phyloP scores from a whole-genome alignment of 345 rosid genomes.

The Isatis tinctoria region DNA sequence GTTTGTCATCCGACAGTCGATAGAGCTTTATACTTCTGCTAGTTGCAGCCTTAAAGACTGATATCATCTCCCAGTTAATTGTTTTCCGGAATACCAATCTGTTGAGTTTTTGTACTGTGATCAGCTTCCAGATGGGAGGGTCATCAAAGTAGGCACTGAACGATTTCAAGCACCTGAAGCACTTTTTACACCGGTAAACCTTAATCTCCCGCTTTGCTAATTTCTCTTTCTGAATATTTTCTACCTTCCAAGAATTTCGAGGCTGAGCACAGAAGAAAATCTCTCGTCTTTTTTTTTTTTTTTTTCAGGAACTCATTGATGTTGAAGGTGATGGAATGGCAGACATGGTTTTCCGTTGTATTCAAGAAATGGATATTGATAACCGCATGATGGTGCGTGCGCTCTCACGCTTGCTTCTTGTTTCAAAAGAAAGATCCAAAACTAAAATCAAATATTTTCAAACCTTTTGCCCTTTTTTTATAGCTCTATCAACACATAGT shows the following conservation, averaged over 20 bases:
- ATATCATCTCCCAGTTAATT: background rate
- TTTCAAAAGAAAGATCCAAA: background rate
- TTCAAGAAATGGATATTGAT: slow-evolving; percentile 99
- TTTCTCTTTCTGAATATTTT: background rate
- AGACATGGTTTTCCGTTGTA: slow-evolving; percentile 98
- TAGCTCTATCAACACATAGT: slow-evolving; percentile 99
- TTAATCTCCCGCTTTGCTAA: background rate
- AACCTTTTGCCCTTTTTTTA: slow-evolving; percentile 5
- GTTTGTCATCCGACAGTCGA: background rate
- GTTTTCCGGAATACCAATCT: background rate
- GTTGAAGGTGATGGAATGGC: slow-evolving; percentile 99
- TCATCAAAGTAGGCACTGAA: slow-evolving; percentile 98
- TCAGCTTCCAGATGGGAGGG: slow-evolving; percentile 97
- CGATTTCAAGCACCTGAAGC: slow-evolving; percentile 99
- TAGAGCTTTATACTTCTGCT: background rate
- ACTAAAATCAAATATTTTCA: background rate
- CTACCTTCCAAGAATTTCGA: background rate
- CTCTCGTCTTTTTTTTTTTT: background rate
- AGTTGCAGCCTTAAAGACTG: background rate
- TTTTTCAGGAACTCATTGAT: slow-evolving; percentile 80
- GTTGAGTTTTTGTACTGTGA: background rate
- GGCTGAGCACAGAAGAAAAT: background rate
- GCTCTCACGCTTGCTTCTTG: background rate
- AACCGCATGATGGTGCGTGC: slow-evolving; percentile 82
- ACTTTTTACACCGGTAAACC: slow-evolving; percentile 88